Evolutionary conservation across 129 eudicot species (phyloP).

Genomic region (Tanacetum coccineum): DNA sequence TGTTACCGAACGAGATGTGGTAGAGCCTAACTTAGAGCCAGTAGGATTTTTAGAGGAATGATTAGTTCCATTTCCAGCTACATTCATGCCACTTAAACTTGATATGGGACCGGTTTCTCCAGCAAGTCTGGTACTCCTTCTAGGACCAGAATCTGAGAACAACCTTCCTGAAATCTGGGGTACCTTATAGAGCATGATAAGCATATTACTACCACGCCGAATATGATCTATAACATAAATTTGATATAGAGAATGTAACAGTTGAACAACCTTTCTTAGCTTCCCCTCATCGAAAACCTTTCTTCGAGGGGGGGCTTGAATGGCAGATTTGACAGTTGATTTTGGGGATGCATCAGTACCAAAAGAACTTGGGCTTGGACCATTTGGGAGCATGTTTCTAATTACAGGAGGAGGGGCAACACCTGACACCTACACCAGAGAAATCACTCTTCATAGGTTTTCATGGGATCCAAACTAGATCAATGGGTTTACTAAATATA

Average conservation of each 20-base stretch:
- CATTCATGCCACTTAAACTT: conserved; percentile 40
- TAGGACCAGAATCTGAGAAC: conserved; percentile 90
- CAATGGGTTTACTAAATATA: too few relatives aligned
- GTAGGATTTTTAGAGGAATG: conserved; percentile 57
- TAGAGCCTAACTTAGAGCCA: conserved; percentile 58
- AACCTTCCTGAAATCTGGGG: conserved; percentile 92
- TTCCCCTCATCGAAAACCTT: conserved; percentile 96
- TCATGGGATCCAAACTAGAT: too few relatives aligned
- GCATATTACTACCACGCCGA: neutral
- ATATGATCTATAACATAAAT: neutral
- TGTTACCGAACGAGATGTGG: conserved; percentile 69
- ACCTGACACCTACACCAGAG: conserved; percentile 65
- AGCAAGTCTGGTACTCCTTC: conserved; percentile 92
- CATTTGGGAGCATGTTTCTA: conserved; percentile 65
- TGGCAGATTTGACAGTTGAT: conserved; percentile 61
- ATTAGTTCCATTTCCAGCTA: conserved; percentile 61
- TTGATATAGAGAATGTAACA: neutral
- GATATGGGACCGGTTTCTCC: conserved; percentile 55
- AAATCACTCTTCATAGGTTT: neutral
- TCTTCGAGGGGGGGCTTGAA: conserved; percentile 93
- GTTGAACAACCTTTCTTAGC: conserved; percentile 68
- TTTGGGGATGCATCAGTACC: conserved; percentile 73
- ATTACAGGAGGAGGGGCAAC: conserved; percentile 90
- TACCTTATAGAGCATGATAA: conserved; percentile 5
- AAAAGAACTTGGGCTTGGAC: conserved; percentile 42